Evolutionary conservation across 495 filamentous ascomycete genomes (phyloP).

Genomic region (Glonium stellatum): DNA sequence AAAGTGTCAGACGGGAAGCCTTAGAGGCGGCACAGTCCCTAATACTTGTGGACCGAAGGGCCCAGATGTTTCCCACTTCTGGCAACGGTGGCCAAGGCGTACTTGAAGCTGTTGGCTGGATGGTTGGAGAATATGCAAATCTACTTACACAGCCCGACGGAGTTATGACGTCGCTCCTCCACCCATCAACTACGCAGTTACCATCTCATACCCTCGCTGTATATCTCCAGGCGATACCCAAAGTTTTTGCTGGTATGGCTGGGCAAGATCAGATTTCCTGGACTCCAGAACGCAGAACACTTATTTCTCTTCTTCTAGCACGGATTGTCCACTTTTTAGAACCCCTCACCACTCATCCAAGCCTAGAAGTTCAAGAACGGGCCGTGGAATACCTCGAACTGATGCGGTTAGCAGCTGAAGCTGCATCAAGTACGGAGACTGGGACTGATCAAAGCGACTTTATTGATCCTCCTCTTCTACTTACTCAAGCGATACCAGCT

Average conservation of each 20-base stretch:
- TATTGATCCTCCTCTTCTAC: slow-evolving; percentile 65
- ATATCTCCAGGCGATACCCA: slow-evolving; percentile 80
- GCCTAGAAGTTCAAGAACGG: slow-evolving; percentile 91
- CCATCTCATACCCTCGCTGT: slow-evolving; percentile 59
- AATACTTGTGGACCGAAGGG: slow-evolving; percentile 48
- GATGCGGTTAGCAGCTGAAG: slow-evolving; percentile 75
- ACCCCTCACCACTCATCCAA: slow-evolving; percentile 67
- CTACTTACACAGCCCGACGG: slow-evolving; percentile 57
- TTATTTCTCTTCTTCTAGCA: slow-evolving; percentile 65
- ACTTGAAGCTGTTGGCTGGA: slow-evolving; percentile 69
- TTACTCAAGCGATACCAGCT: slow-evolving; percentile 80
- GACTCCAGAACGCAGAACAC: slow-evolving; percentile 60
- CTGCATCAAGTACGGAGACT: slow-evolving; percentile 57
- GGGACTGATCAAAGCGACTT: slow-evolving; percentile 43
- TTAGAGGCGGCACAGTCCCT: slow-evolving; percentile 74
- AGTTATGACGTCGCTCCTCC: slow-evolving; percentile 64
- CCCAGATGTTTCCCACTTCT: slow-evolving; percentile 41
- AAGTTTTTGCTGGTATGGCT: slow-evolving; percentile 66
- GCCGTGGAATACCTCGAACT: slow-evolving; percentile 88
- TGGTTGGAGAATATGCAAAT: slow-evolving; percentile 77
- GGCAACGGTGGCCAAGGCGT: slow-evolving; percentile 50
- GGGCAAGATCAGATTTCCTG: slow-evolving; percentile 49
- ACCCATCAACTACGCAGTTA: slow-evolving; percentile 53
- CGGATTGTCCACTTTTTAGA: slow-evolving; percentile 77
- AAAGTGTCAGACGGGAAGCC: slow-evolving; percentile 65